Evolutionary conservation across 2,329 filamentous ascomycete species (phyloP).

Genomic region (Venturia carpophila): DNA sequence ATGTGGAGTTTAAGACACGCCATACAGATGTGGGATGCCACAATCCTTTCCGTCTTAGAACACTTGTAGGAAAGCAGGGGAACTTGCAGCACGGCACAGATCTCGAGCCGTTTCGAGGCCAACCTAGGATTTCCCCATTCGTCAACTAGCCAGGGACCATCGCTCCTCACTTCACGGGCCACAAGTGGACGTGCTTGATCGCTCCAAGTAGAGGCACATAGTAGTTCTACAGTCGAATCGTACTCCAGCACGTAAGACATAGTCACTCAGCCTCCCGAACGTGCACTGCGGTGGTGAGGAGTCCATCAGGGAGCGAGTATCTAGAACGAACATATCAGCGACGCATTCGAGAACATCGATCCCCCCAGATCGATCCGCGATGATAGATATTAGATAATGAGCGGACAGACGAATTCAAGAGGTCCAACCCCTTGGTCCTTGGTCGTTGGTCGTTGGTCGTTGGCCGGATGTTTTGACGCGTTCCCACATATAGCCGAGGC

Average conservation of each 20-base stretch:
- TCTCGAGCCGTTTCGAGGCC: not conserved
- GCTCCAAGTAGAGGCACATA: too few relatives aligned
- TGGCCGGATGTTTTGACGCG: not conserved
- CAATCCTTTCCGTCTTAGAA: not conserved
- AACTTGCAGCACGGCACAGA: not conserved
- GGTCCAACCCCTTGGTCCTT: too few relatives aligned
- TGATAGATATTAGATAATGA: too few relatives aligned
- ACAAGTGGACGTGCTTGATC: not conserved
- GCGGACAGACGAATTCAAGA: not conserved
- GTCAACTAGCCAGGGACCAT: not conserved
- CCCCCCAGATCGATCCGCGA: not conserved
- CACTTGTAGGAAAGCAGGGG: not conserved
- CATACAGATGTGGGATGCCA: not conserved
- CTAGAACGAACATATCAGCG: not conserved
- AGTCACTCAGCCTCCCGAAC: not conserved
- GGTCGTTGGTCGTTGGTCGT: too few relatives aligned
- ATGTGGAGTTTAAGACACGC: not conserved
- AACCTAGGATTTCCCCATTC: not conserved
- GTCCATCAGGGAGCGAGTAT: not conserved
- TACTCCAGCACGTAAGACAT: not conserved
- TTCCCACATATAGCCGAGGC: not conserved
- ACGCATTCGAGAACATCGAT: not conserved
- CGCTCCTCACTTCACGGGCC: not conserved
- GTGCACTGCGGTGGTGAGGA: not conserved
- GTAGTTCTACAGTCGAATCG: not conserved